Evolutionary conservation across 1,139 yeast genomes (phyloP), one percentile per base, ranked within the genome.

Genomic region (Debaryomyces nepalensis): DNA sequence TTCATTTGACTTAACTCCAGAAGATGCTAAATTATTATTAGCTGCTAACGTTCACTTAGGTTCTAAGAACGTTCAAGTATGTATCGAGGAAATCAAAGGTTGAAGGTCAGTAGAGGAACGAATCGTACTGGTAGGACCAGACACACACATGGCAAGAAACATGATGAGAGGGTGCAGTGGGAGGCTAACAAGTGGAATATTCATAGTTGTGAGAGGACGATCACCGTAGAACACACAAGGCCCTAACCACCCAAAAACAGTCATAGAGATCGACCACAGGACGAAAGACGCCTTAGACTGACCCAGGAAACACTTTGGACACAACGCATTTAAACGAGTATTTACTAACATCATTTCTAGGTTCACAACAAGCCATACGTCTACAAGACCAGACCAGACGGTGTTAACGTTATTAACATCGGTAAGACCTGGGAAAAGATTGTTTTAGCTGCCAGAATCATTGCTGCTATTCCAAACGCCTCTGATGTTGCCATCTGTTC

Each of bases 41-140:
- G 98, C 99, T 75, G 99, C 99, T 76, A 93, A 93, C 89, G 93
- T 87, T 68, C 99, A 95, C 85, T 87, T 93, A 77, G 99, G 99
- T 76, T 85, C 98, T 73, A 93, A 93, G 90, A 95, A 95, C 89
- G 96, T 93, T 74, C 97, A 93, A 82, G 95, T 84, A 82, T 77
- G 88, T 81, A 55, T 45, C 40, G 33, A 41, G 24, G 36, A 23
- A 27, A 26, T 20, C 33, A 15, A 32, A 26, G 33, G 36, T 20
- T 26, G 15, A 27, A 24, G 12, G 27, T 18, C 27, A n/a, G 24
- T 23, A 38, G 29, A 26, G 23, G 39, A 20, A 15, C 18, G 22
- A 11, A 33, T 9, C 14, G 15, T 4, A 21, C 10, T 33, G 26
- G 11, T 11, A 33, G 22, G 8, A 22, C 5, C 8, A 20, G 7